Evolutionary conservation across 2,329 filamentous ascomycete species (phyloP).

Genomic region (Mycosphaerella arachidis): DNA sequence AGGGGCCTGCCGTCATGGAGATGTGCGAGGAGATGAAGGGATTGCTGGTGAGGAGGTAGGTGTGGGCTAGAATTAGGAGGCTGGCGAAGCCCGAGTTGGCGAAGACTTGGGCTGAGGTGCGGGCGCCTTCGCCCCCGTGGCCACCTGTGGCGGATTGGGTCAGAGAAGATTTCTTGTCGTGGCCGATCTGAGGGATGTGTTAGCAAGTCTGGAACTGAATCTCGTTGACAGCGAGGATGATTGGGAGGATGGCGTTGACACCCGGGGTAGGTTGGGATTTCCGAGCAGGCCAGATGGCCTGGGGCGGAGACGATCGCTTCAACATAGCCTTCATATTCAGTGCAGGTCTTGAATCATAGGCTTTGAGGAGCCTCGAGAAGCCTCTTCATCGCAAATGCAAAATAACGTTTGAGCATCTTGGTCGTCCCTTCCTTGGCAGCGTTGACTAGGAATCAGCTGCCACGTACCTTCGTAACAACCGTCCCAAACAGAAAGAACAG

Average conservation of each 20-base stretch:
- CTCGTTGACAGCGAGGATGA: too few relatives aligned
- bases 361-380: too few relatives aligned
- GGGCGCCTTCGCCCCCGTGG: slow-evolving; percentile 72
- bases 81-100: slow-evolving; percentile 82
- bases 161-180: slow-evolving; percentile 75
- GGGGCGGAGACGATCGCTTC: too few relatives aligned
- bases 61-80: slow-evolving; percentile 54
- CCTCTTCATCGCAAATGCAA: background rate
- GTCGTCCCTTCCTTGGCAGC: too few relatives aligned
- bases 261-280: too few relatives aligned
- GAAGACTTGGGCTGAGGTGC: slow-evolving; percentile 83
- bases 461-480: slow-evolving; percentile 68
- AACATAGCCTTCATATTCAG: too few relatives aligned
- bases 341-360: too few relatives aligned
- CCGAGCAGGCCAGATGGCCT: too few relatives aligned
- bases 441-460: background rate
- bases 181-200: slow-evolving; percentile 62
- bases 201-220: background rate
- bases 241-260: too few relatives aligned
- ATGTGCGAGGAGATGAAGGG: slow-evolving; percentile 32
- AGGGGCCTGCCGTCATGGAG: slow-evolving; percentile 28
- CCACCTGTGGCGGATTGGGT: slow-evolving; percentile 72
- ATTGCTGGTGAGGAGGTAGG: slow-evolving; percentile 37
- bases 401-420: too few relatives aligned
- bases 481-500: slow-evolving; percentile 87